A percentile compares a stretch with the other conserved stretches of the same genome.
phyloP scores from a whole-genome alignment of 805 yeast genomes.

The Saccharomycopsis schoenii region DNA sequence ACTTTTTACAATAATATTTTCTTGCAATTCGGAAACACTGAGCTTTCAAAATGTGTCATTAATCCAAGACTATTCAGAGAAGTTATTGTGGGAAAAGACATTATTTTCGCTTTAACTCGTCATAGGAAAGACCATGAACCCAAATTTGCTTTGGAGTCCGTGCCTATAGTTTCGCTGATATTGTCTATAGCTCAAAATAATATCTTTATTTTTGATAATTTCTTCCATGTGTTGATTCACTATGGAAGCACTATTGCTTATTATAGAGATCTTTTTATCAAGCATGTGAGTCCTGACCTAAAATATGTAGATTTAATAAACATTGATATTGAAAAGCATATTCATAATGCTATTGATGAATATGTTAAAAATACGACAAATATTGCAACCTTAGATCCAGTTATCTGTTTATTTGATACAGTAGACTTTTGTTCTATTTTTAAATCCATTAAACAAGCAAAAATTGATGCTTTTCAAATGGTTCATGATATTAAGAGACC shows the following conservation, averaged over 20 bases:
- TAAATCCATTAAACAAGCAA: background rate
- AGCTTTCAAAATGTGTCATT: conserved; percentile 6
- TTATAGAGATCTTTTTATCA: conserved; percentile 6
- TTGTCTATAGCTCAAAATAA: background rate
- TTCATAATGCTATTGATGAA: conserved; percentile 31
- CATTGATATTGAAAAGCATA: background rate
- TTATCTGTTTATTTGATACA: background rate
- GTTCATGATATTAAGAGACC: conserved; percentile 30
- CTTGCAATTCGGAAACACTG: conserved; percentile 19
- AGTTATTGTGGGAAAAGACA: background rate
- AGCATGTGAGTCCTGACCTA: background rate
- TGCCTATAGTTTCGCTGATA: background rate
- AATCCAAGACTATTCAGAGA: conserved; percentile 1
- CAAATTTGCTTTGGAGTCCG: background rate
- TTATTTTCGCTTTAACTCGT: background rate
- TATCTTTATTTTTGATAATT: conserved; percentile 23
- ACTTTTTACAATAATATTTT: conserved; percentile 31
- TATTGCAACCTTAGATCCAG: background rate
- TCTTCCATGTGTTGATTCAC: conserved; percentile 22
- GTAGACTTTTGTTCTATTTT: conserved; percentile 5
- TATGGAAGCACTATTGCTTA: conserved; percentile 17
- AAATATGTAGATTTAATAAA: background rate
- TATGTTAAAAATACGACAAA: background rate
- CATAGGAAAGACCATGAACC: background rate
- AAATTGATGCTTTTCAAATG: background rate